Evolutionary conservation across 306 rosid species (phyloP), one percentile per base, ranked within the genome.

Genomic region (Alnus rubra): DNA sequence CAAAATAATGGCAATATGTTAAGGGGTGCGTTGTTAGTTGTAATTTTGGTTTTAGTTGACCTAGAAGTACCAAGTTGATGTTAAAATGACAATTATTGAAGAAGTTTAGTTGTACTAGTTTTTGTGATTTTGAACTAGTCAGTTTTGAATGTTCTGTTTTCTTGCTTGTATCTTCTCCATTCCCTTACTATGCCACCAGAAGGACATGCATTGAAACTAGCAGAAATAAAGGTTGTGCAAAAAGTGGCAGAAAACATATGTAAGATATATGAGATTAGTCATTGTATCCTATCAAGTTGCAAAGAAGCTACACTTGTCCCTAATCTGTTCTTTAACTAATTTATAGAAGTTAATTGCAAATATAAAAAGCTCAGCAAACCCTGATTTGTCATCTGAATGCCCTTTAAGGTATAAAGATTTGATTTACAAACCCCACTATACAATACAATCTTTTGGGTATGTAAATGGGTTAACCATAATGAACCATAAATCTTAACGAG

Each of bases 211-310:
- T 90, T 9, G 86, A 71, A 80, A 95, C 98, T 59, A 97, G 98
- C 78, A 93, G 90, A 83, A 95, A 95, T 90, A 95, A 95, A 15
- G 99, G 99, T 98, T 95, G 98, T 79, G 77, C 72, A 78, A 54
- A 75, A 71, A 54, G 86, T 67, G 67, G 69, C 69, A 78, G 28
- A 82, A 44, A 5, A 48, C 73, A 62, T 35, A 23, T 23, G 28
- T 23, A 47, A 47, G 65, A 84, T 68, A 79, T 79, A 49, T 72
- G 74, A 35, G 80, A 47, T 49, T 49, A 49, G 4, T 49, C 13
- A 9, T 9, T 2, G 14, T 49, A 49, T 10, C 2, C 10, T 49
- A 19, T 42, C 45, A 42, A 4, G 7, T 42, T 42, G 45, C 45
- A 42, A 42, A 42, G 45, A 42, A 42, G 7, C 45, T 42, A 37